phyloP scores from a whole-genome alignment of 2,329 filamentous ascomycete genomes.

The Fusarium zealandicum region DNA sequence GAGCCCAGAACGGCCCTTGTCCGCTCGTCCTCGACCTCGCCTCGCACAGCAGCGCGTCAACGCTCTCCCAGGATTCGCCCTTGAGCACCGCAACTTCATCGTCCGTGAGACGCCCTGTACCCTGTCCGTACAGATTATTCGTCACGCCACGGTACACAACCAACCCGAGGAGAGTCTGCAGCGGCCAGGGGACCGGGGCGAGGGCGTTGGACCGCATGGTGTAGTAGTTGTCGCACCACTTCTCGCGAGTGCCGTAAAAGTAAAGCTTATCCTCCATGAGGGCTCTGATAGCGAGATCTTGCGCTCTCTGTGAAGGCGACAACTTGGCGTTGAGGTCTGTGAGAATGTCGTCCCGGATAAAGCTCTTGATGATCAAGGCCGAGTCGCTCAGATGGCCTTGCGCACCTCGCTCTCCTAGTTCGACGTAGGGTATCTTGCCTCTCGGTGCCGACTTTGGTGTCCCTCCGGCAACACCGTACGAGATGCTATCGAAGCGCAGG shows the following conservation, averaged over 20 bases:
- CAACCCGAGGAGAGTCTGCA: constrained; percentile 59
- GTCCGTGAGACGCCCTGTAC: constrained; percentile 57
- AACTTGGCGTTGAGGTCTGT: constrained; percentile 58
- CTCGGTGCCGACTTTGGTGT: constrained; percentile 56
- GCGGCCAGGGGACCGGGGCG: constrained; percentile 56
- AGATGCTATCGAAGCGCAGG: constrained; percentile 59
- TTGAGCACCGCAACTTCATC: constrained; percentile 57
- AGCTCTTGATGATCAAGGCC: constrained; percentile 57
- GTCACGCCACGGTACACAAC: constrained; percentile 54
- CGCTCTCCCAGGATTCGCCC: constrained; percentile 60
- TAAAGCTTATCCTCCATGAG: constrained; percentile 67
- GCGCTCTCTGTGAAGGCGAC: constrained; percentile 47
- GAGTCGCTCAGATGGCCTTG: constrained; percentile 57
- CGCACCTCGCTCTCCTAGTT: constrained; percentile 38
- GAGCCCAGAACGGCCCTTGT: constrained; percentile 61
- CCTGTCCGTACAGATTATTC: constrained; percentile 62
- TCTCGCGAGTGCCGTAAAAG: constrained; percentile 63
- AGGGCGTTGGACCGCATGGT: constrained; percentile 62
- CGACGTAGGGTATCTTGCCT: constrained; percentile 68
- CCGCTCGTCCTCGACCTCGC: constrained; percentile 34
- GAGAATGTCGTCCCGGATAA: constrained; percentile 51
- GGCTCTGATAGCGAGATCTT: constrained; percentile 60
- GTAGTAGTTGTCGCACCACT: constrained; percentile 67
- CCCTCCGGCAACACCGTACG: constrained; percentile 56
- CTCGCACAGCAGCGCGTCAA: constrained; percentile 55